Conservation (phyloP, 306 rosid genomes). For the Heteromeles arbutifolia region DNA sequence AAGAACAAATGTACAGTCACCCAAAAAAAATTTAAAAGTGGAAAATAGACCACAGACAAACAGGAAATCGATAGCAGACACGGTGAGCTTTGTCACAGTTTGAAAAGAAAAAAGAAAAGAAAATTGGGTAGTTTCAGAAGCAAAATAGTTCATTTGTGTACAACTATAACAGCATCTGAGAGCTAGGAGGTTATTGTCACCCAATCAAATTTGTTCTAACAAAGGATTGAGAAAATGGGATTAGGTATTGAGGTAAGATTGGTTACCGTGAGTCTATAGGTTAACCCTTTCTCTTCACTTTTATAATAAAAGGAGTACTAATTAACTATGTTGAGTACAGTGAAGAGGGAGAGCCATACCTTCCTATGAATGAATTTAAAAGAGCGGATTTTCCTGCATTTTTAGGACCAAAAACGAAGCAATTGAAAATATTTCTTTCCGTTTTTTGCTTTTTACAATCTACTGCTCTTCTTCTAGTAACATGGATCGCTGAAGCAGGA, state of each 20-base stretch:
- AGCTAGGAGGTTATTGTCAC: neutral
- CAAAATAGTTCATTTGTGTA: neutral
- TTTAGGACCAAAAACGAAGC: constrained; percentile 90
- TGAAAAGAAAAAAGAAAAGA: neutral
- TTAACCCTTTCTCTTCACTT: neutral
- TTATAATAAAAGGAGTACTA: neutral
- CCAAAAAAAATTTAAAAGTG: neutral
- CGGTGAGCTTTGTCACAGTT: neutral
- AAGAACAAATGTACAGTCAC: constrained; percentile 16
- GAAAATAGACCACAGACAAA: neutral
- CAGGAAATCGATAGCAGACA: neutral
- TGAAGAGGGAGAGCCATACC: constrained; percentile 43
- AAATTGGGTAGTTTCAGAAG: neutral
- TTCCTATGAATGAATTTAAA: constrained; percentile 65
- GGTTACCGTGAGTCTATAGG: neutral
- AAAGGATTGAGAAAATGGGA: neutral
- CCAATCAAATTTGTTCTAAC: neutral
- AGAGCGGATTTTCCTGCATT: constrained; percentile 82
- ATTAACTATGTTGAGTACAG: constrained; percentile 11
- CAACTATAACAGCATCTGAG: neutral
- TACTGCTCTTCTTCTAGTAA: constrained; percentile 60
- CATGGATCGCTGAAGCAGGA: constrained; percentile 72
- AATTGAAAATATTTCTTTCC: constrained; percentile 75
- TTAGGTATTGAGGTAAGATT: neutral
- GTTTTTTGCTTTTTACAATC: constrained; percentile 66